Base-by-base conservation (phyloP, 345 rosid genomes). In the Populus euphratica region DNA sequence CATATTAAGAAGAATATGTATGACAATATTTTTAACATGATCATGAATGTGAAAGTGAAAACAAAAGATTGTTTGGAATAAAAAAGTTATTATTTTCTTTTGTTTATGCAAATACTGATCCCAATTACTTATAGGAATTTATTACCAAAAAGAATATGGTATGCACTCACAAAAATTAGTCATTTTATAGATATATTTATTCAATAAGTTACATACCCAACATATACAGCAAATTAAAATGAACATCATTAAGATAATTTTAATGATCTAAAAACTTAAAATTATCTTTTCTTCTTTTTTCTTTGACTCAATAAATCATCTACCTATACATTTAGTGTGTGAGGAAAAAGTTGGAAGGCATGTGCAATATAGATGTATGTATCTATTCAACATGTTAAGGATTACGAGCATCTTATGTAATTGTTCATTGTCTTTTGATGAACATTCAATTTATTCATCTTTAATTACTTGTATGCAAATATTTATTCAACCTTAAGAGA, bases 1-100 rank as follows among this genome's bases (percentile, higher is more conserved):
- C 76, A 74, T 6, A 72, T 69, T 11, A 73, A 76, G 21, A 79
- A 73, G 7, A 79, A 73, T 52, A 3, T 83, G 1, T 79, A 44
- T 39, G 74, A 73, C 14, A 83, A 70, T 70, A n/a, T 33, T 0
- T 8, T 76, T 8, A 54, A 70, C 0, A 80, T 78, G 3, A 0
- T 83, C 1, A 17, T 79, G 43, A 62, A 80, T 36, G 6, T 73
- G 0, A 20, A 77, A 11, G 69, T 72, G 0, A 83, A 73, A 7
- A 56, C 6, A 0, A 80, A 79, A 18, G 79, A 16, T 13, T 44
- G 4, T 27, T 0, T 7, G 29, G 56, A 3, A 33, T 78, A 0
- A 78, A 78, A 78, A 10, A 65, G 68, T 38, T 73, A 73, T 8
- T 43, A 9, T 23, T 35, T 8, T 2, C 73, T 38, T 31, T 9